phyloP scores from a whole-genome alignment of 345 rosid genomes.

The Garcia nutans region DNA sequence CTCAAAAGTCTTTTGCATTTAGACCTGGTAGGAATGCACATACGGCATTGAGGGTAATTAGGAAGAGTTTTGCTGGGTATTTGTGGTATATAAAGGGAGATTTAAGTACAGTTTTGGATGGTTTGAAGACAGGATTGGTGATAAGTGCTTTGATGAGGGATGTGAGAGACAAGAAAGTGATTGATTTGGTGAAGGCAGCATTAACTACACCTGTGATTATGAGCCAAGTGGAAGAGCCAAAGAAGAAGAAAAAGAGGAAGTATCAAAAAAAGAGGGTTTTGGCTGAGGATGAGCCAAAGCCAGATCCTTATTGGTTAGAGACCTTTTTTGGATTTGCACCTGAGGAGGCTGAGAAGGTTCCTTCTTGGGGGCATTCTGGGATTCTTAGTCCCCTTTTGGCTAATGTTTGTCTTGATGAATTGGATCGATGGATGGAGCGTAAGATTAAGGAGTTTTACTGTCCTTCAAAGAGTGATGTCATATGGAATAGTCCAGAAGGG shows the following conservation, averaged over 20 bases:
- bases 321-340: conserved; percentile 95
- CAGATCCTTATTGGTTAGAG: conserved; percentile 97
- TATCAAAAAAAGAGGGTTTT: conserved; percentile 89
- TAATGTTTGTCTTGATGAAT: conserved; percentile 86
- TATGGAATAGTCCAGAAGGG: conserved; percentile 92
- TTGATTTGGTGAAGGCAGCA: conserved; percentile 79
- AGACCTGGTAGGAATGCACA: conserved; percentile 92
- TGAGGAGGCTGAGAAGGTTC: conserved; percentile 88
- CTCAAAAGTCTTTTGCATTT: conserved; percentile 82
- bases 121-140: conserved; percentile 81
- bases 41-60: conserved; percentile 78
- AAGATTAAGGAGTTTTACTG: conserved; percentile 83
- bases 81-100: conserved; percentile 94
- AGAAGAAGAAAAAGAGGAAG: conserved; percentile 77
- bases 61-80: conserved; percentile 87
- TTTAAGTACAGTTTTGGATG: conserved; percentile 87
- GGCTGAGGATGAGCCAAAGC: conserved; percentile 98
- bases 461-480: conserved; percentile 89
- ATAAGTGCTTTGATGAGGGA: conserved; percentile 88
- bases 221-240: conserved; percentile 46
- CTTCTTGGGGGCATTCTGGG: conserved; percentile 96
- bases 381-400: conserved; percentile 87
- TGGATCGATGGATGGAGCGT: conserved; percentile 82
- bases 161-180: conserved; percentile 90
- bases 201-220: conserved; percentile 81